These are phyloP conservation scores for Pouteria glomerata DNA, from an alignment of 148 eudicot genomes.

Conservation along the genomic window DNA sequence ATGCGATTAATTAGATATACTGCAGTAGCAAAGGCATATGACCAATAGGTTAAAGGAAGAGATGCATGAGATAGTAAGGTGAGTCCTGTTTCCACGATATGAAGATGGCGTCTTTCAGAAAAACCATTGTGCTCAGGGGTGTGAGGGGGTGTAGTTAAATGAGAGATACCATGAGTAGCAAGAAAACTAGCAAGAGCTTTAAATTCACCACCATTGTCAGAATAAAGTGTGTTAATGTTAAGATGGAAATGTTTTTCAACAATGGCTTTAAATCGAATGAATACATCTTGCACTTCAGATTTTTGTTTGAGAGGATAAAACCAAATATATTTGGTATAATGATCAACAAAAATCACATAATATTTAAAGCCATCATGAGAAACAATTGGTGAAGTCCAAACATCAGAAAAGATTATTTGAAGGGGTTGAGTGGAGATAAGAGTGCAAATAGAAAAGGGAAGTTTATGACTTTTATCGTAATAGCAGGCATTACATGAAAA, in stretches of 20 bases:
- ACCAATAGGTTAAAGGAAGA: not conserved
- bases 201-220: not conserved
- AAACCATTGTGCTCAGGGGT: not conserved
- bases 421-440: not conserved
- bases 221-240: not conserved
- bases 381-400: not conserved
- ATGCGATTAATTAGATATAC: not conserved
- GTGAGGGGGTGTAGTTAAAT: not conserved
- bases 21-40: not conserved
- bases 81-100: not conserved
- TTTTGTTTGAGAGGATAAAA: not conserved
- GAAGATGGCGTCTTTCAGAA: not conserved
- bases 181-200: not conserved
- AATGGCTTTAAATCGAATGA: not conserved
- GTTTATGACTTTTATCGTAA: not conserved
- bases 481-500: not conserved
- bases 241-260: not conserved
- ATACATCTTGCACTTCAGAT: not conserved
- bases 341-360: not conserved
- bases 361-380: not conserved
- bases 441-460: not conserved
- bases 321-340: not conserved
- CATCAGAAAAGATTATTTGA: not conserved
- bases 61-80: not conserved
- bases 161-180: not conserved